Percentiles rank a stretch among this genome's conserved stretches.
Evolutionary conservation across 1,284 basidiomycete genomes (phyloP).

Genomic region (Dichomitus squalens): DNA sequence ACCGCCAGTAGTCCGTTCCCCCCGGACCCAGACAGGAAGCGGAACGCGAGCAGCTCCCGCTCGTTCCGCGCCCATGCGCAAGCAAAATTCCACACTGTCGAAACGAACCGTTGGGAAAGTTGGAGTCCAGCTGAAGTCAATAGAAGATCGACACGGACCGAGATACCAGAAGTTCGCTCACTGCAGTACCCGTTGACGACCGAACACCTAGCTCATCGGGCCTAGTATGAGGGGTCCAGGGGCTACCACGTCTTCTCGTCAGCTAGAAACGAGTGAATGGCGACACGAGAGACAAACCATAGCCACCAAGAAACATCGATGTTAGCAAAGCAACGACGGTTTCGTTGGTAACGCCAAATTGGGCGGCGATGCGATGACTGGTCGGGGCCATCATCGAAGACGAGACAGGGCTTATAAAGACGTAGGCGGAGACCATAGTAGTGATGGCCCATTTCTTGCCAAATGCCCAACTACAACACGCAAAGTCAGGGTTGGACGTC

Average conservation of each 20-base stretch:
- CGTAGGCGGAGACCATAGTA: slow-evolving; percentile 62
- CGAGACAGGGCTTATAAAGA: slow-evolving; percentile 66
- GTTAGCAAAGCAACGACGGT: slow-evolving; percentile 61
- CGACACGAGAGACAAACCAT: slow-evolving; percentile 44
- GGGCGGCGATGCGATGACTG: slow-evolving; percentile 47
- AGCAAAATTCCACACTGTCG: slow-evolving; percentile 61
- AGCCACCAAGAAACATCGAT: slow-evolving; percentile 70
- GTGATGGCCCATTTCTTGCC: slow-evolving; percentile 65
- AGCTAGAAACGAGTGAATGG: background rate
- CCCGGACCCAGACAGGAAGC: slow-evolving; percentile 65
- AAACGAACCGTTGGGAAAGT: background rate
- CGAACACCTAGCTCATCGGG: slow-evolving; percentile 57
- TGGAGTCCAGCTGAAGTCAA: too few relatives aligned
- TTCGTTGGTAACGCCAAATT: slow-evolving; percentile 56
- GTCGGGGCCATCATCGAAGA: slow-evolving; percentile 77
- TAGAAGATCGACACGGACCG: too few relatives aligned
- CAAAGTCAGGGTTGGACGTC: background rate
- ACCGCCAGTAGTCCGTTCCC: slow-evolving; percentile 66
- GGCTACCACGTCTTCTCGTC: slow-evolving; percentile 27
- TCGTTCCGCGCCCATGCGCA: slow-evolving; percentile 66
- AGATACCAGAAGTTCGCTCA: slow-evolving; percentile 59
- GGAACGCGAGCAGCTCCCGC: slow-evolving; percentile 61
- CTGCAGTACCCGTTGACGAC: slow-evolving; percentile 45
- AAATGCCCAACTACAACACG: slow-evolving; percentile 55
- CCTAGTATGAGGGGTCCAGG: slow-evolving; percentile 58